A percentile compares a stretch with the other conserved stretches of the same genome.
Evolutionary conservation across 176 grass and related monocot species (phyloP).

Genomic region (Dactylis glomerata): DNA sequence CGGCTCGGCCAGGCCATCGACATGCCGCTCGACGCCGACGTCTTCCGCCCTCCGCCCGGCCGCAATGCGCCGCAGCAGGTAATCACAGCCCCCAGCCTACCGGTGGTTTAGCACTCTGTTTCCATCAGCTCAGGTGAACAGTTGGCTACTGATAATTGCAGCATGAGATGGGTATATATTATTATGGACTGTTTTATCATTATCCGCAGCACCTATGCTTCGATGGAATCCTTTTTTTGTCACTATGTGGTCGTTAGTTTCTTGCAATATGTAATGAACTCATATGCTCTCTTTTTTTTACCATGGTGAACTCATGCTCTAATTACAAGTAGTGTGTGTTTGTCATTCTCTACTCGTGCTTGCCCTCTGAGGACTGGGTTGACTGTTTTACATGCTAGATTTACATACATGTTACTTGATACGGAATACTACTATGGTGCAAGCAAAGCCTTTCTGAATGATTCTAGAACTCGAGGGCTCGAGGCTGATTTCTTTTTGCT

Average conservation of each 20-base stretch:
- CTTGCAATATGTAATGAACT: no score
- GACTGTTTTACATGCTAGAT: no score
- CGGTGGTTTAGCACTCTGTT: neutral
- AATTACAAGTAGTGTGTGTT: no score
- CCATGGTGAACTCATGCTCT: no score
- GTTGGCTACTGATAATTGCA: neutral
- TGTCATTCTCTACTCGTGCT: no score
- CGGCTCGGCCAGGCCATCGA: slow-evolving; percentile 60
- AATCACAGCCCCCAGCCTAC: neutral
- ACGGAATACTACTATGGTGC: no score
- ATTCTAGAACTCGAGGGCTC: no score
- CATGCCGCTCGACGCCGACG: slow-evolving; percentile 82
- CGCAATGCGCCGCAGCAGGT: slow-evolving; percentile 83
- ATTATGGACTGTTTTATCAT: neutral
- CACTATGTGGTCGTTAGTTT: neutral
- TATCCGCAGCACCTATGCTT: neutral
- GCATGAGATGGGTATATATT: neutral
- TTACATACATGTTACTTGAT: no score
- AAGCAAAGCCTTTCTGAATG: no score
- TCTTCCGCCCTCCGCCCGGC: slow-evolving; percentile 64
- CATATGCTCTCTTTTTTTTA: no score
- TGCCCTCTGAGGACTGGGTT: no score
- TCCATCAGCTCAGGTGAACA: neutral
- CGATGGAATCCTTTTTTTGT: neutral
- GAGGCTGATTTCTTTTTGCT: no score